These are phyloP conservation scores for Citrullus amarus DNA, from an alignment of 306 rosid genomes.

Conservation along the genomic window DNA sequence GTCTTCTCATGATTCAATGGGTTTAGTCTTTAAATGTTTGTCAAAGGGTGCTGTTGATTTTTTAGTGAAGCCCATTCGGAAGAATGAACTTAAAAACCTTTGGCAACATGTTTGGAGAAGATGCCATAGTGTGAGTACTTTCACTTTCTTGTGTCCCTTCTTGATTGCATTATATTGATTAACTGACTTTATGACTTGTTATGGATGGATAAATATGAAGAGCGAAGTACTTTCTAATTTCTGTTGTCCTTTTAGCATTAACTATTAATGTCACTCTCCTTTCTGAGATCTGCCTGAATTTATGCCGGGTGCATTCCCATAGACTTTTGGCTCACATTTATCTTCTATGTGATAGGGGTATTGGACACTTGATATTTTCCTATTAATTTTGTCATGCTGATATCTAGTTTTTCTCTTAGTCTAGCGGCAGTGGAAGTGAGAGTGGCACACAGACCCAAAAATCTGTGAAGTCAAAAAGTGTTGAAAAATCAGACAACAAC, in stretches of 20 bases:
- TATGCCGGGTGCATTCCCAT: background rate
- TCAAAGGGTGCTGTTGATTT: constrained; percentile 97
- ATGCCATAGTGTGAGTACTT: constrained; percentile 83
- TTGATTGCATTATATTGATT: background rate
- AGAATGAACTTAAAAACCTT: constrained; percentile 93
- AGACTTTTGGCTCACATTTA: background rate
- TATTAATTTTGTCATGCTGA: background rate
- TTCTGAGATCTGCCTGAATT: background rate
- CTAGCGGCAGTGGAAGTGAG: constrained; percentile 89
- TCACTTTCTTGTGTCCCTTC: background rate
- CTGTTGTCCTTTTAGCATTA: background rate
- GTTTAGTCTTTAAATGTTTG: constrained; percentile 90
- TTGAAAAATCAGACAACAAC: constrained; percentile 43
- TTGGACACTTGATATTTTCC: constrained; percentile 2
- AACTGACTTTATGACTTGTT: background rate
- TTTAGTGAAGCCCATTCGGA: constrained; percentile 89
- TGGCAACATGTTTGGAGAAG: constrained; percentile 99
- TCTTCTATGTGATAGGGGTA: background rate
- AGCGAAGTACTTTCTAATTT: background rate
- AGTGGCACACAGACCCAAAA: constrained; percentile 76
- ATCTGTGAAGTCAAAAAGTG: constrained; percentile 56
- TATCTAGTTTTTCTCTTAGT: constrained; percentile 31
- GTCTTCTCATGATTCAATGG: constrained; percentile 95
- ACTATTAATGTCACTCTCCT: background rate
- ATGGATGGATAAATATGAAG: background rate